Evolutionary conservation across 176 grass and related monocot species (phyloP), one percentile per base, ranked within the genome.

Genomic region (Avena atlantica): DNA sequence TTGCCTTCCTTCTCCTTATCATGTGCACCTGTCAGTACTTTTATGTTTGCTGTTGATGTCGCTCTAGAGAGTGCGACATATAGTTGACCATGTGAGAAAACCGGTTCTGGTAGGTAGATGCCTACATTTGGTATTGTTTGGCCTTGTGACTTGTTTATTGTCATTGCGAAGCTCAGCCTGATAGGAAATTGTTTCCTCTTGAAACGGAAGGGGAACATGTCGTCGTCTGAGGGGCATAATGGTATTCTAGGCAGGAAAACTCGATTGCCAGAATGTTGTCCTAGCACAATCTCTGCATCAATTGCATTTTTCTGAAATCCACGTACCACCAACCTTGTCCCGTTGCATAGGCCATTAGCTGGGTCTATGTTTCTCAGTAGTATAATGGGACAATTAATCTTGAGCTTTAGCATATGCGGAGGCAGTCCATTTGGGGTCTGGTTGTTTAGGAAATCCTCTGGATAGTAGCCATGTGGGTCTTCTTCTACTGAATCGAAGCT

Each of bases 271-370:
- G 23, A 64, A 64, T 48, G 45, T 9, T 48, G 45, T 48, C 45
- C 45, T 48, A 48, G 45, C 8, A 48, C 45, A 9, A 48, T 64
- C n/a, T 64, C 23, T 64, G n/a, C 61, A 27, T 64, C 61, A 27
- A 64, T 64, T 64, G 61, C 23, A 64, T 64, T 64, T 64, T 64
- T 64, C 9, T 64, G 61, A 64, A 64, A 64, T 64, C 21, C 58
- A 20, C 58, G 58, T 21, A 60, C 58, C 3, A 60, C 58, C 58
- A 60, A 21, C 58, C 58, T 60, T 64, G 61, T 64, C 8, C 61
- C 61, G 9, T 25, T 64, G 61, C 61, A 64, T 9, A 64, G 61
- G 7, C 61, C 61, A 64, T 64, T 64, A 25, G 61, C 61, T 2
- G 61, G 61, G 61, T 64, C 61, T 6, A 60, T 48, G 45, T 48